phyloP scores from a whole-genome alignment of 2,329 filamentous ascomycete species.

The Cercospora beticola region DNA sequence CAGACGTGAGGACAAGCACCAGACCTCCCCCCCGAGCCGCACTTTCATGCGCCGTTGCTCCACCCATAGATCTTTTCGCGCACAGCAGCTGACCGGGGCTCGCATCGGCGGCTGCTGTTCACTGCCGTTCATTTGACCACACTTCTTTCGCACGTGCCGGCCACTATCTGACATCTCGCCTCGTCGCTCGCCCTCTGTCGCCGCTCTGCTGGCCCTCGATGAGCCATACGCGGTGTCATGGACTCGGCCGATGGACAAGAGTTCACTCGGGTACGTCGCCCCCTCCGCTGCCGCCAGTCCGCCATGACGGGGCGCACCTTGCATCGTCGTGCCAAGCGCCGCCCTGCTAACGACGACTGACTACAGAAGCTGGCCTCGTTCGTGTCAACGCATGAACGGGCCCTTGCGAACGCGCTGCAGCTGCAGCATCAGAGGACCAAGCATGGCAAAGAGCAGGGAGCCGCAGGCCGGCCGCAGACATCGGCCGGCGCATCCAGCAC shows the following conservation, averaged over 20 bases:
- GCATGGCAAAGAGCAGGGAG: constrained; percentile 49
- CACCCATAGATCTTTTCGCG: neutral
- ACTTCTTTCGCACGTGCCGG: constrained; percentile 1
- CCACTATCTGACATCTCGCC: constrained; percentile 1
- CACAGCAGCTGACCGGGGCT: neutral
- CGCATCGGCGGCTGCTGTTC: neutral
- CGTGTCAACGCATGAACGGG: constrained; percentile 95
- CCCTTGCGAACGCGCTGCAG: constrained; percentile 91
- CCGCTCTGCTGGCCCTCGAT: constrained; percentile 1
- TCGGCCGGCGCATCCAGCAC: constrained; percentile 67
- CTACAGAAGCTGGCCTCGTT: constrained; percentile 87
- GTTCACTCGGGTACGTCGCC: constrained; percentile 72
- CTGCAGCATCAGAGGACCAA: constrained; percentile 71
- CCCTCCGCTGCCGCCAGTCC: neutral
- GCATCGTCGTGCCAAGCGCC: neutral
- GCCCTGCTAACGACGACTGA: neutral
- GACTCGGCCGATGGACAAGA: constrained; percentile 86
- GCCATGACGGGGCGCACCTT: constrained; percentile 1
- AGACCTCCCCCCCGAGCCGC: neutral
- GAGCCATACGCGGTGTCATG: constrained; percentile 50
- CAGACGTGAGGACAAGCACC: neutral
- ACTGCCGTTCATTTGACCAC: constrained; percentile 1
- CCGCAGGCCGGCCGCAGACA: constrained; percentile 51
- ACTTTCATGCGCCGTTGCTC: neutral
- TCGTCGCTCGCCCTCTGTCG: neutral